These are phyloP conservation scores for Diaporthe nobilis DNA, from an alignment of 2,329 filamentous ascomycete genomes.

Conservation along the genomic window DNA sequence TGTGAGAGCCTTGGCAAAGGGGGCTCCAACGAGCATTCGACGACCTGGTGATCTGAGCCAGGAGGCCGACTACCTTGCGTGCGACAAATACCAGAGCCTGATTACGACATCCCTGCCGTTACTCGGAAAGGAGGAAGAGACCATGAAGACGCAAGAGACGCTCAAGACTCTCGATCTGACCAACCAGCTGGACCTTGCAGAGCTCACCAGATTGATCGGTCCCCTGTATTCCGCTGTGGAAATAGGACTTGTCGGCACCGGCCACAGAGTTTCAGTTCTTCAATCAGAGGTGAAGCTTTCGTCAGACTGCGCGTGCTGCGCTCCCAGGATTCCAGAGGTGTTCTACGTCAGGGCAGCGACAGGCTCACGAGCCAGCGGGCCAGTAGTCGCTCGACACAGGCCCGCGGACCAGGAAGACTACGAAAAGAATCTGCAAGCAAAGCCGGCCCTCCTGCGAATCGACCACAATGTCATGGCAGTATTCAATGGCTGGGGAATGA, in stretches of 20 bases:
- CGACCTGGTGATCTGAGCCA: neutral
- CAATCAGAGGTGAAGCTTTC: constrained; percentile 15
- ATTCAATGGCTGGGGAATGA: neutral
- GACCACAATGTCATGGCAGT: constrained; percentile 29
- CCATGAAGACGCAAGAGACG: neutral
- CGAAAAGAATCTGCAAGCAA: neutral
- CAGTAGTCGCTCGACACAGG: constrained; percentile 27
- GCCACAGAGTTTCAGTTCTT: constrained; percentile 6
- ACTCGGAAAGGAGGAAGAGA: constrained; percentile 11
- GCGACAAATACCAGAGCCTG: constrained; percentile 33
- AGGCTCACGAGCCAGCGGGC: neutral
- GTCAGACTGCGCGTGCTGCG: constrained; percentile 21
- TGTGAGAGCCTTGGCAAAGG: constrained; percentile 15
- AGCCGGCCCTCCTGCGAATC: constrained; percentile 30
- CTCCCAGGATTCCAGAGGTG: constrained; percentile 19
- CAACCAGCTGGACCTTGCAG: constrained; percentile 38
- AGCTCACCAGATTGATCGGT: constrained; percentile 34
- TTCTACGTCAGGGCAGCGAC: constrained; percentile 12
- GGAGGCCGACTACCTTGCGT: neutral
- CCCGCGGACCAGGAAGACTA: constrained; percentile 26
- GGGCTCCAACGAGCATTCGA: constrained; percentile 28
- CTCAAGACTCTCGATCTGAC: constrained; percentile 37
- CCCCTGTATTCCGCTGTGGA: constrained; percentile 38
- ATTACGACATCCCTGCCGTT: constrained; percentile 38
- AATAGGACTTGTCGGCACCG: constrained; percentile 18